Percentiles rank a stretch among this genome's conserved stretches.
phyloP scores from a whole-genome alignment of 495 filamentous ascomycete genomes.

The Aspergillus mulundensis region DNA sequence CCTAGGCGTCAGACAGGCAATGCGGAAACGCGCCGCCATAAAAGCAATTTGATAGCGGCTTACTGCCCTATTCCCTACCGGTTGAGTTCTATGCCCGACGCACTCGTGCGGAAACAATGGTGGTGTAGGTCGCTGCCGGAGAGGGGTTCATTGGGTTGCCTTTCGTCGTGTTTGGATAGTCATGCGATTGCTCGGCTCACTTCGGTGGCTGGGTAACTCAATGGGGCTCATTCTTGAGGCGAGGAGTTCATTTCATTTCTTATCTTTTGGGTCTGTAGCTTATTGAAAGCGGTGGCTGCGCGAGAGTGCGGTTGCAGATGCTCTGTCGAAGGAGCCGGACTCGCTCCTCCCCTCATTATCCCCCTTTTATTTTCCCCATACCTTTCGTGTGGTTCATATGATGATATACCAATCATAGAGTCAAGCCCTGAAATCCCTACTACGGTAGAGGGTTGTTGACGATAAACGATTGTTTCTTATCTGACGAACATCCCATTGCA shows the following conservation, averaged over 20 bases:
- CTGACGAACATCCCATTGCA: conserved; percentile 65
- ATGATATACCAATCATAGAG: conserved; percentile 97
- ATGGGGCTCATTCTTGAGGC: conserved; percentile 99
- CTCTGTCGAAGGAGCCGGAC: conserved; percentile 68
- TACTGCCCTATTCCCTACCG: conserved; percentile 49
- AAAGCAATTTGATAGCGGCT: conserved; percentile 84
- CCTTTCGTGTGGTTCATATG: conserved; percentile 66
- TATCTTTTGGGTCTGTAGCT: conserved; percentile 60
- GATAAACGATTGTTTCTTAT: conserved; percentile 83
- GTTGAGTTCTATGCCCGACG: conserved; percentile 32
- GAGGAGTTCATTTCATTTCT: conserved; percentile 62
- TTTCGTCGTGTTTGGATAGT: conserved; percentile 94
- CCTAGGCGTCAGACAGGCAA: conserved; percentile 39
- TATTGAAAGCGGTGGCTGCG: conserved; percentile 55
- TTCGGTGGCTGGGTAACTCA: conserved; percentile 71
- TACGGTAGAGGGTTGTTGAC: conserved; percentile 58
- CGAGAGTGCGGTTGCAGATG: conserved; percentile 35
- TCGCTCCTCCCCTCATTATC: conserved; percentile 13
- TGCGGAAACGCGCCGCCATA: conserved; percentile 99
- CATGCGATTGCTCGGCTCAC: conserved; percentile 87
- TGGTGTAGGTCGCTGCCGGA: conserved; percentile 34
- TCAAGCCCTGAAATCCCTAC: conserved; percentile 90
- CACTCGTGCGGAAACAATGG: conserved; percentile 44
- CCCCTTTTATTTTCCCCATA: conserved; percentile 1
- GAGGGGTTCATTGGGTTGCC: conserved; percentile 47